Base-by-base conservation (phyloP, 169 alveolate genomes). In the Fabrea salina region DNA sequence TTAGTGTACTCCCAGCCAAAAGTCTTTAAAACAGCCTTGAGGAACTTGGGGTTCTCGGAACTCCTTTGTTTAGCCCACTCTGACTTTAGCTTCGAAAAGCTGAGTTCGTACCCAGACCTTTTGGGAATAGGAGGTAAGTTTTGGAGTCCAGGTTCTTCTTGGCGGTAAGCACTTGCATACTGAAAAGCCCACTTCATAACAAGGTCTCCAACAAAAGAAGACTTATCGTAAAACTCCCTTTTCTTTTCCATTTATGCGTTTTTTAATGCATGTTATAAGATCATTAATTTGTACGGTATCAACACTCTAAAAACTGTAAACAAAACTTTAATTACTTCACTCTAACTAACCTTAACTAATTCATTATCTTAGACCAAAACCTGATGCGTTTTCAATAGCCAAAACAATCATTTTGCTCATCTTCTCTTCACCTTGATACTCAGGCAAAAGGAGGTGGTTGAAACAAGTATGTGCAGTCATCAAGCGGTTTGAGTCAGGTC, bases 391-490 rank as follows among this genome's bases (percentile, higher is more conserved):
- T 54, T 90, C 88, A 27, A 96, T 85, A 37, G 98, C 97, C 13
- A 83, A 75, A 3, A 80, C 54, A n/a, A 96, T 83, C 39, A 85
- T 86, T 57, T 86, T 64, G 57, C 81, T 88, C 54, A 96, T 82
- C 50, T 82, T 88, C 74, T 91, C 97, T 68, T 88, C 85, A 27
- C 84, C 53, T 53, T 82, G 53, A 76, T 96, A 96, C 32, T 91
- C 97, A 5, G 98, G 97, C n/a, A 95, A 76, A 59, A 95, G 83
- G 68, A 96, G 75, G 70, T 86, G 92, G 75, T 96, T 96, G 82
- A 96, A 96, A 77, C 99, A 96, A 54, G 99, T 96, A 86, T 95
- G 98, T 2, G 98, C 96, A 8, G 97, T 89, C 16, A 98, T 98
- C 25, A 95, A 93, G 64, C 94, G 56, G 44, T 91, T 94, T 6